phyloP scores from a whole-genome alignment of 495 filamentous ascomycete genomes.

The Aspergillus steynii region DNA sequence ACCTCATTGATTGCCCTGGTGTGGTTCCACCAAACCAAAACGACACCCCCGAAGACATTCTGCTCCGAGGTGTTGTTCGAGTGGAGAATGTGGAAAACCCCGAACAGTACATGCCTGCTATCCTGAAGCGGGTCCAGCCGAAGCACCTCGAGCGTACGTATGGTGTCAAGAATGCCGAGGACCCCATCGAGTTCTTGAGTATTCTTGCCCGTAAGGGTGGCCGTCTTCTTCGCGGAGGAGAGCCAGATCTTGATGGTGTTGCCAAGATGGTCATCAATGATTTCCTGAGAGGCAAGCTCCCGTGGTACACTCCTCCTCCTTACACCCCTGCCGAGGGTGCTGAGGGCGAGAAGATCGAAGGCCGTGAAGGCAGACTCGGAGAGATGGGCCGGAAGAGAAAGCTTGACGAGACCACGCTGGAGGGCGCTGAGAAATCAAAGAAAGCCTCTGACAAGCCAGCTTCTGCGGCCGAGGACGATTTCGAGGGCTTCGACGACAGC shows the following conservation, averaged over 20 bases:
- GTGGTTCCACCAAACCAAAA: conserved; percentile 84
- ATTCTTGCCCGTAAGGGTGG: conserved; percentile 85
- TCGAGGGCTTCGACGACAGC: conserved; percentile 35
- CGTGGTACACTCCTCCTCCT: conserved; percentile 90
- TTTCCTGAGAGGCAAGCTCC: conserved; percentile 90
- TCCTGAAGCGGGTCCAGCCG: conserved; percentile 74
- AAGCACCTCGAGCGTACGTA: conserved; percentile 94
- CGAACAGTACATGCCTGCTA: conserved; percentile 88
- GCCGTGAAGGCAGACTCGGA: conserved; percentile 59
- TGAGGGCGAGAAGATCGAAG: conserved; percentile 52
- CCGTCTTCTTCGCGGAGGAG: conserved; percentile 80
- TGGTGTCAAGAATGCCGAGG: conserved; percentile 65
- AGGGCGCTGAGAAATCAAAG: conserved; percentile 21
- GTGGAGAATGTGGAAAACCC: conserved; percentile 95
- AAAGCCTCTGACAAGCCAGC: conserved; percentile 25
- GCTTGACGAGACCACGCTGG: conserved; percentile 40
- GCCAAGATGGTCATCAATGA: conserved; percentile 96
- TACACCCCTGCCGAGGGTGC: conserved; percentile 50
- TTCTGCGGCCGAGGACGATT: conserved; percentile 35
- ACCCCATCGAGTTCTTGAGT: conserved; percentile 81
- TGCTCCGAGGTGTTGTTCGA: conserved; percentile 88
- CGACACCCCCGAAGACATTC: conserved; percentile 82
- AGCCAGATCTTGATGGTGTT: conserved; percentile 88
- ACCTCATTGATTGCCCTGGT: conserved; percentile 95
- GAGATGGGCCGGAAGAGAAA: conserved; percentile 63